A percentile compares a stretch with the other conserved stretches of the same genome.
These are phyloP conservation scores for Brassica carinata DNA, from an alignment of 345 rosid genomes.

Conservation along the genomic window DNA sequence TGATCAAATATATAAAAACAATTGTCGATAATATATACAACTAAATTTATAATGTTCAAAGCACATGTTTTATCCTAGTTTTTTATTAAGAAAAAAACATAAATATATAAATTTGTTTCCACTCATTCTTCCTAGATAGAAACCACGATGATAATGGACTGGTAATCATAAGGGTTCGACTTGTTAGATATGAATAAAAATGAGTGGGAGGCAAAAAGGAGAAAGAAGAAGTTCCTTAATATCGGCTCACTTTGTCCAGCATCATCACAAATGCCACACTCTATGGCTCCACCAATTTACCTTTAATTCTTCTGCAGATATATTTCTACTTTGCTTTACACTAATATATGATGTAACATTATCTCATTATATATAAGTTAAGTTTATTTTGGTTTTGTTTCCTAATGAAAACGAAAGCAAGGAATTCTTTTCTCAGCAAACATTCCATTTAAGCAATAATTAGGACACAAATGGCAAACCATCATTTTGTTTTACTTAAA, in stretches of 20 bases:
- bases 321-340: constrained; percentile 6
- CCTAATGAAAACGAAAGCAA: constrained; percentile 3
- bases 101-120: neutral
- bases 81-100: no score
- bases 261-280: constrained; percentile 34
- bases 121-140: constrained; percentile 26
- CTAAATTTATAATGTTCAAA: no score
- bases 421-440: neutral
- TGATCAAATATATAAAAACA: no score
- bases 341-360: neutral
- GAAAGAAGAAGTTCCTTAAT: constrained; percentile 38
- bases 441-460: constrained; percentile 1
- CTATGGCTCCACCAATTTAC: constrained; percentile 35
- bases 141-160: constrained; percentile 28
- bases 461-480: constrained; percentile 20
- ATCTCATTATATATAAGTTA: neutral
- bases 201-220: constrained; percentile 42
- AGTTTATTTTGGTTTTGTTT: neutral
- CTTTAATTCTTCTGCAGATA: constrained; percentile 7
- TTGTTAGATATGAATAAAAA: constrained; percentile 27
- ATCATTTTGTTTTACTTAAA: constrained; percentile 28
- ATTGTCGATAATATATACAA: no score
- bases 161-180: constrained; percentile 29
- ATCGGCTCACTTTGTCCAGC: constrained; percentile 37
- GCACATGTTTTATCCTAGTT: no score